These are phyloP conservation scores for Trichoderma asperelloides DNA, from an alignment of 495 filamentous ascomycete genomes.

Conservation along the genomic window DNA sequence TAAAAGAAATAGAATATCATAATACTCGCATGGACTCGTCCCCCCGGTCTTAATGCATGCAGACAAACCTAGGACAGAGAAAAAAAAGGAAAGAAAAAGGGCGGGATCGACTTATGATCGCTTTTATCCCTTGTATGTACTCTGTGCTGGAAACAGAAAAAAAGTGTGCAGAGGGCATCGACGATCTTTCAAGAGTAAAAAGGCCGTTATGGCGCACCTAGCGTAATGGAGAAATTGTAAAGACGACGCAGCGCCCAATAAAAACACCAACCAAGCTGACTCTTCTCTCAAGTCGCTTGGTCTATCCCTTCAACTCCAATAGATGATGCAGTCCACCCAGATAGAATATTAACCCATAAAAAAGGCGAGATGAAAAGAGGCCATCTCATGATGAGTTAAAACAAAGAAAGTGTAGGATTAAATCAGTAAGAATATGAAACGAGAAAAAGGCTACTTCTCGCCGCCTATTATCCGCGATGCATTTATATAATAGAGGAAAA, in stretches of 20 bases:
- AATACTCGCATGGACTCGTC: constrained; percentile 1
- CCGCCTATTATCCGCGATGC: background rate
- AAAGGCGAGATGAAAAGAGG: background rate
- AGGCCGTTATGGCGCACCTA: background rate
- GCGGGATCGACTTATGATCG: background rate
- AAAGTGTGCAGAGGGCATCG: background rate
- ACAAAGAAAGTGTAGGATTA: background rate
- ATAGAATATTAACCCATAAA: background rate
- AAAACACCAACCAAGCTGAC: background rate
- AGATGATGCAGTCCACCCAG: background rate
- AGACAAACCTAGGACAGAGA: background rate
- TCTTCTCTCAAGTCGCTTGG: background rate
- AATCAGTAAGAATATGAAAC: background rate
- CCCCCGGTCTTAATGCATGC: background rate
- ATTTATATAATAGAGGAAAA: background rate
- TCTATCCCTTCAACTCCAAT: background rate
- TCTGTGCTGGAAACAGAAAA: background rate
- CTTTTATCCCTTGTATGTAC: background rate
- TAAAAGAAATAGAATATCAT: background rate
- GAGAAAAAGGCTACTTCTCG: background rate
- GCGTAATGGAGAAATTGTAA: background rate
- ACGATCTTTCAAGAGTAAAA: background rate
- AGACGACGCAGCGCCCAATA: background rate
- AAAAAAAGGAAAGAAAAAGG: background rate
- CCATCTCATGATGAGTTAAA: background rate